Evolutionary conservation across 2,329 filamentous ascomycete species (phyloP).

Genomic region (Colletotrichum sp.): DNA sequence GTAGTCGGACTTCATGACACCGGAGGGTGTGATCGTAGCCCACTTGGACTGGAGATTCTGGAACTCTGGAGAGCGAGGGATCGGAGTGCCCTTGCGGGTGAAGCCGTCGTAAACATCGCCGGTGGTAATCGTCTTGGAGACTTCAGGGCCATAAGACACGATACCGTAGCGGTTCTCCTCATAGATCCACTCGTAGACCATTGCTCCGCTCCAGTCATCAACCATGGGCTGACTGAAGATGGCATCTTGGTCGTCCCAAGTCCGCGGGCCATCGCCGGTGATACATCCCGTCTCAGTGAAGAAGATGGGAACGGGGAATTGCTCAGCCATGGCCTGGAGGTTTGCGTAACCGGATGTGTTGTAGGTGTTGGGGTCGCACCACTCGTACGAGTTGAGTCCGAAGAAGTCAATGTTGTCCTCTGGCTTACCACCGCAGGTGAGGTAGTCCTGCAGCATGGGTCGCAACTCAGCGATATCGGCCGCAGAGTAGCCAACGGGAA

Average conservation of each 20-base stretch:
- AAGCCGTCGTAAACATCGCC: slow-evolving; percentile 70
- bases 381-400: slow-evolving; percentile 84
- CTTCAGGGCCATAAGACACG: slow-evolving; percentile 73
- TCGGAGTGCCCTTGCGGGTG: slow-evolving; percentile 74
- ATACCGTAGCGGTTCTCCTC: slow-evolving; percentile 85
- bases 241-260: slow-evolving; percentile 75
- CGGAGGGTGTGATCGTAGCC: slow-evolving; percentile 73
- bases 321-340: slow-evolving; percentile 69
- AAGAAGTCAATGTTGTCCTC: slow-evolving; percentile 83
- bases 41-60: slow-evolving; percentile 78
- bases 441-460: slow-evolving; percentile 70
- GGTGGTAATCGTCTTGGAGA: slow-evolving; percentile 53
- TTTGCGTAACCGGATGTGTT: slow-evolving; percentile 70
- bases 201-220: slow-evolving; percentile 73
- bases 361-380: slow-evolving; percentile 70
- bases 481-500: slow-evolving; percentile 87
- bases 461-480: slow-evolving; percentile 78
- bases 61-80: slow-evolving; percentile 78
- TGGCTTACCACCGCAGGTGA: slow-evolving; percentile 76
- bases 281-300: slow-evolving; percentile 92
- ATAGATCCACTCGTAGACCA: slow-evolving; percentile 91
- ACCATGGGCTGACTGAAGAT: slow-evolving; percentile 80
- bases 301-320: slow-evolving; percentile 85
- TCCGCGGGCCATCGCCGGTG: slow-evolving; percentile 58
- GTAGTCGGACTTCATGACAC: slow-evolving; percentile 71